Conservation (phyloP, 129 eudicot genomes). For the Chrysanthemum seticuspe region DNA sequence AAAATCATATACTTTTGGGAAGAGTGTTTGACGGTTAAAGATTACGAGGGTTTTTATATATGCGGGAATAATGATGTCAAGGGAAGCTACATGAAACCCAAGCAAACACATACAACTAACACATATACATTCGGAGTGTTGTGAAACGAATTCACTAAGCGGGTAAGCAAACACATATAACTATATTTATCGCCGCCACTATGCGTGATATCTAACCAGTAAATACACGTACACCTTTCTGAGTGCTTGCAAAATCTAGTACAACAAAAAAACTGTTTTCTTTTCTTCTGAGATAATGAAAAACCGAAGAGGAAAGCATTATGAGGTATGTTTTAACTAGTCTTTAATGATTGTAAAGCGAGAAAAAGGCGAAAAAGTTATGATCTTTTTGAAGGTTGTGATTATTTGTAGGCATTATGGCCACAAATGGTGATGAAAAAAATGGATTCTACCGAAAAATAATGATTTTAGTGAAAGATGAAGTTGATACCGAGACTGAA, state of each 20-base stretch:
- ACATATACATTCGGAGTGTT: no score
- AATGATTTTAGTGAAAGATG: constrained; percentile 91
- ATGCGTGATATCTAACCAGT: no score
- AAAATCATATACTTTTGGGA: no score
- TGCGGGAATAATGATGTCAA: no score
- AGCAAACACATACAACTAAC: no score
- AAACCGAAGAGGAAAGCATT: constrained; percentile 65
- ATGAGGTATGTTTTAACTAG: constrained; percentile 57
- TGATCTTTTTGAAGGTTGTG: constrained; percentile 22
- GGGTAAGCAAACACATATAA: no score
- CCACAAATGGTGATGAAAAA: constrained; percentile 96
- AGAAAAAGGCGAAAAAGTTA: constrained; percentile 21
- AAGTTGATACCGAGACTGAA: constrained; percentile 79
- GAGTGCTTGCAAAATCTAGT: constrained; percentile 37
- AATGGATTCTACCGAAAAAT: constrained; percentile 82
- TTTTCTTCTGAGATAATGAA: constrained; percentile 50
- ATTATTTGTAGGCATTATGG: constrained; percentile 67
- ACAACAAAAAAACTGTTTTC: background rate
- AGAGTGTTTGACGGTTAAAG: no score
- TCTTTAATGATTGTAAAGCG: background rate
- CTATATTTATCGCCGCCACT: no score
- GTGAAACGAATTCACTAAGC: no score
- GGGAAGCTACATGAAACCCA: no score
- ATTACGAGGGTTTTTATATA: no score
- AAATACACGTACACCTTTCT: constrained; percentile 19